Evolutionary conservation across 306 rosid genomes (phyloP).

Genomic region (Dalbergia cochinchinensis): DNA sequence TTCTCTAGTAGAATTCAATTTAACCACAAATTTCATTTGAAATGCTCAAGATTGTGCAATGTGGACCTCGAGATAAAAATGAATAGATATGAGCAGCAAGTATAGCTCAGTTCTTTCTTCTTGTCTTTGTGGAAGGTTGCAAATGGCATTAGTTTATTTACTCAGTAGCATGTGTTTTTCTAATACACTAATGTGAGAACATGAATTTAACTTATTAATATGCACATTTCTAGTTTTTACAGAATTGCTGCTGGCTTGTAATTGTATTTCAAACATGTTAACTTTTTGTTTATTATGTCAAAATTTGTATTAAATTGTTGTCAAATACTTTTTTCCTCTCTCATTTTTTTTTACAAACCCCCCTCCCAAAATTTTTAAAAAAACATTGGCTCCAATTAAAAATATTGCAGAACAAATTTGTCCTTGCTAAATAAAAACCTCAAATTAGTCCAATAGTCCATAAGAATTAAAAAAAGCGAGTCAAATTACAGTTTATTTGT

Average conservation of each 20-base stretch:
- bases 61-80: background rate
- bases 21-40: background rate
- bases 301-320: background rate
- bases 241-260: background rate
- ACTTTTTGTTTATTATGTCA: too few relatives aligned
- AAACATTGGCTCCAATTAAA: too few relatives aligned
- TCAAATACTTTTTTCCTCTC: background rate
- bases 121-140: background rate
- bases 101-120: background rate
- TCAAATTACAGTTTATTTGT: too few relatives aligned
- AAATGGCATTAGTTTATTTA: background rate
- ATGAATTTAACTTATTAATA: background rate
- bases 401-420: too few relatives aligned
- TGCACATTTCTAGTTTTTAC: background rate
- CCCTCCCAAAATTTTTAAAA: too few relatives aligned
- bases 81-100: background rate
- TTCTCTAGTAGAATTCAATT: constrained; percentile 12
- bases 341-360: too few relatives aligned
- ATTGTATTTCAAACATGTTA: background rate
- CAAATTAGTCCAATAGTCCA: too few relatives aligned
- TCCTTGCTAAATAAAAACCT: too few relatives aligned
- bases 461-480: too few relatives aligned
- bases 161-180: background rate
- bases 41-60: background rate
- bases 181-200: background rate